Base-by-base conservation (phyloP, 139 green algal species). In the Microglena sp. region DNA sequence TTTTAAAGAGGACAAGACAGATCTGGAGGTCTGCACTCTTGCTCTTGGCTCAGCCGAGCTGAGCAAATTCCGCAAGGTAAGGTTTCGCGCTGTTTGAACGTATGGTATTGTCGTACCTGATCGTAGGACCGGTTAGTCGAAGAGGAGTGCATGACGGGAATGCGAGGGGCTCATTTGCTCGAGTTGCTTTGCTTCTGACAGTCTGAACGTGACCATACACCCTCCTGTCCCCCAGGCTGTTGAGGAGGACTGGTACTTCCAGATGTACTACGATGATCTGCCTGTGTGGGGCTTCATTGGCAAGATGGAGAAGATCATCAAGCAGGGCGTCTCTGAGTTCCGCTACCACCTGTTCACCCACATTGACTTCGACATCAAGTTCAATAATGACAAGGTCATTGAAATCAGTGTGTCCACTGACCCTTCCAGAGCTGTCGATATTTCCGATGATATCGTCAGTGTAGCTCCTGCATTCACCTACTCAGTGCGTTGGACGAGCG, bases 251-350 rank as follows among this genome's bases (percentile, higher is more conserved):
- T 88, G 78, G 78, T 85, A 88, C 53, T 85, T 82, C 58, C 87
- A 94, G 73, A 90, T 96, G 83, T 90, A 90, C 65, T 91, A 88
- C 50, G 89, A 95, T 65, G 87, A 96, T 63, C 79, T 99, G 60
- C 93, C 93, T 2, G 89, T 98, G 29, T 98, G 92, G 92, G 93
- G 89, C 22, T 95, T 94, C 76, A 86, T 96, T 28, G 90, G 74
- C 45, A 77, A 82, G 66, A 77, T 84, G 59, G 80, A 89, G 59
- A 84, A 84, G 70, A 73, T 81, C 30, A 76, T 82, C 26, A 66
- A 69, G 53, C 58, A 71, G 5, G 59, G 60, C 5, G 32, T 64
- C 45, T 66, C 34, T 3, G 60, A 76, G 53, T 69, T 55, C 54
- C 68, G 55, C 11, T 82, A 88, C 55, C 84, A 68, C 46, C 66